phyloP scores from a whole-genome alignment of 2,329 filamentous ascomycete species.

The Phialemonium atrogriseum region DNA sequence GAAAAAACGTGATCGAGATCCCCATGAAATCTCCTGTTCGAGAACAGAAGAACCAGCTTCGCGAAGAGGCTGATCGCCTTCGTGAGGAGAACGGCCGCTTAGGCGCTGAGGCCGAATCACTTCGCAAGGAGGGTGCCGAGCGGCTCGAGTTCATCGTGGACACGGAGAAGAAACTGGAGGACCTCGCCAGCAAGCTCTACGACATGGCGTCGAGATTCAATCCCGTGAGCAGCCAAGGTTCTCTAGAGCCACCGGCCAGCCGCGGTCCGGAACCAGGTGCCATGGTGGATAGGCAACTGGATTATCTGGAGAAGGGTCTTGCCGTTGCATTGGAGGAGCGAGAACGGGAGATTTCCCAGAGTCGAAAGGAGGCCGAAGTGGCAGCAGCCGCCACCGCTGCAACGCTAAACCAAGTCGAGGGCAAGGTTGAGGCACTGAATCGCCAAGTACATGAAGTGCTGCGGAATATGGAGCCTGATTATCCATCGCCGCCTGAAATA shows the following conservation, averaged over 20 bases:
- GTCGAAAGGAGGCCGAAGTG: conserved; percentile 14
- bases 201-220: conserved; percentile 58
- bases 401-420: conserved; percentile 33
- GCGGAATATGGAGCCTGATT: conserved; percentile 33
- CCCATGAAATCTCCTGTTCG: conserved; percentile 49
- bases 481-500: conserved; percentile 50
- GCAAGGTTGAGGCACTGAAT: conserved; percentile 55
- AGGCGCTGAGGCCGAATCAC: conserved; percentile 23
- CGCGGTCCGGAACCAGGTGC: conserved; percentile 33
- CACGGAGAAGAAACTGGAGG: conserved; percentile 58
- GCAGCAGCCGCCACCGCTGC: conserved; percentile 14
- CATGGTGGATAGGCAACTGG: conserved; percentile 49
- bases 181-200: conserved; percentile 58
- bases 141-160: conserved; percentile 46
- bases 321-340: conserved; percentile 52
- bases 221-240: conserved; percentile 42
- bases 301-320: conserved; percentile 63
- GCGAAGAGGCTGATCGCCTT: conserved; percentile 18
- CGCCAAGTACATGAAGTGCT: conserved; percentile 54
- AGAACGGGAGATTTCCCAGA: conserved; percentile 23
- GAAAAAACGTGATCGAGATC: conserved; percentile 43
- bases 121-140: conserved; percentile 25
- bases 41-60: conserved; percentile 36
- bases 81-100: conserved; percentile 20
- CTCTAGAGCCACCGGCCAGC: conserved; percentile 30